Evolutionary conservation across 495 filamentous ascomycete genomes (phyloP).

Genomic region (Alectoria sarmentosa): DNA sequence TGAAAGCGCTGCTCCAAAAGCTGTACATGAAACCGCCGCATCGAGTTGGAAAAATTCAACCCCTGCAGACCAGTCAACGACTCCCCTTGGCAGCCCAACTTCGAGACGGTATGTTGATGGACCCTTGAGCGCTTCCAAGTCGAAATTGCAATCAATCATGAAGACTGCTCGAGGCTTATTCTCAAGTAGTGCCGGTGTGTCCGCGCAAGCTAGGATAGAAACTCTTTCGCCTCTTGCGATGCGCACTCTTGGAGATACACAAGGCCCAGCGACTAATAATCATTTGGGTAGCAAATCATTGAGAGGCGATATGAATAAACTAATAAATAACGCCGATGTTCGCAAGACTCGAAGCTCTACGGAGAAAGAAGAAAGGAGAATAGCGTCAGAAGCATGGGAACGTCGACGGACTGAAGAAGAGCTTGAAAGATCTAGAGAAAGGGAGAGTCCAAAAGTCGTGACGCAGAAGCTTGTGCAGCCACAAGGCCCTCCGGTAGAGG

Average conservation of each 20-base stretch:
- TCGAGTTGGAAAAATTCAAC: background rate
- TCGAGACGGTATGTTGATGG: conserved; percentile 61
- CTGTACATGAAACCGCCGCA: background rate
- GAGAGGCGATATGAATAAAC: background rate
- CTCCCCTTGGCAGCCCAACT: conserved; percentile 61
- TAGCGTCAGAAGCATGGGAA: conserved; percentile 56
- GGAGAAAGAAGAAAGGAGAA: conserved; percentile 60
- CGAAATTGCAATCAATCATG: conserved; percentile 77
- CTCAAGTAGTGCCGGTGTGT: conserved; percentile 69
- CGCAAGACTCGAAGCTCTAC: conserved; percentile 66
- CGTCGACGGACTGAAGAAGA: conserved; percentile 48
- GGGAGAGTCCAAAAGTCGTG: conserved; percentile 47
- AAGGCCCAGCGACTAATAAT: conserved; percentile 1
- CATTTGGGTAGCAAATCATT: conserved; percentile 5
- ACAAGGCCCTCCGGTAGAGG: conserved; percentile 12
- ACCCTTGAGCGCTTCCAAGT: conserved; percentile 81
- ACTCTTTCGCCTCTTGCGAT: conserved; percentile 33
- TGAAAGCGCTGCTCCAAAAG: background rate
- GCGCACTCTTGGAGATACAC: conserved; percentile 8
- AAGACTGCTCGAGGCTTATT: conserved; percentile 79
- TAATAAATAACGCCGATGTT: conserved; percentile 33
- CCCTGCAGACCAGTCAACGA: conserved; percentile 40
- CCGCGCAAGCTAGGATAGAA: conserved; percentile 67
- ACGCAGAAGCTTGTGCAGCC: conserved; percentile 31
- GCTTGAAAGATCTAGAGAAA: conserved; percentile 55